phyloP scores from a whole-genome alignment of 176 grass and related monocot genomes.

The Secale cereale region DNA sequence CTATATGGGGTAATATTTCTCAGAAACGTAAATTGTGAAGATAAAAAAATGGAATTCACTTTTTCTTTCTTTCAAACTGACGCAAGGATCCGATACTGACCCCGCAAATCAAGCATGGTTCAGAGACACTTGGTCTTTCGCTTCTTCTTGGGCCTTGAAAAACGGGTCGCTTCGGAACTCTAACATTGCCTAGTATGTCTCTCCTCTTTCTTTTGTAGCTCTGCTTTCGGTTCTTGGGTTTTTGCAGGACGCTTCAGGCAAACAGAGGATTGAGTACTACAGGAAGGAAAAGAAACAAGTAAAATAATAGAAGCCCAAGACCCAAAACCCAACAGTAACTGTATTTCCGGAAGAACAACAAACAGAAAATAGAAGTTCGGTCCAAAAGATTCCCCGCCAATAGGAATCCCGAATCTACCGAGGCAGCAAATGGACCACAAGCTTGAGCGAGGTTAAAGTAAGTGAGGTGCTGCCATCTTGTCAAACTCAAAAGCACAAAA shows the following conservation, averaged over 20 bases:
- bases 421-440: conserved; percentile 13
- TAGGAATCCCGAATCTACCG: conserved; percentile 34
- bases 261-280: background rate
- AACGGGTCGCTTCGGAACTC: conserved; percentile 14
- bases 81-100: too few relatives aligned
- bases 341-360: conserved; percentile 24
- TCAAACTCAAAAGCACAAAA: conserved; percentile 36
- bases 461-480: conserved; percentile 31
- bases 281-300: background rate
- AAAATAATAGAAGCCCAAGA: conserved; percentile 10
- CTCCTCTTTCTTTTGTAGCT: background rate
- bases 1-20: too few relatives aligned
- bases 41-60: too few relatives aligned
- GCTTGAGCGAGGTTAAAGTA: conserved; percentile 18
- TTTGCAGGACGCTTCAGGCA: background rate
- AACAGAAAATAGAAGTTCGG: background rate
- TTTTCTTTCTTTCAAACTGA: too few relatives aligned
- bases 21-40: too few relatives aligned
- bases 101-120: background rate
- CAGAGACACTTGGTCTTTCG: background rate
- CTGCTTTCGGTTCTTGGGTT: background rate
- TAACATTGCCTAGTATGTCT: background rate
- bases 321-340: conserved; percentile 1
- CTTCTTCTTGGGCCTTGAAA: background rate
- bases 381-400: conserved; percentile 49